Evolutionary conservation across 2,329 filamentous ascomycete genomes (phyloP), one percentile per base, ranked within the genome.

Genomic region (Fusarium devonianum): DNA sequence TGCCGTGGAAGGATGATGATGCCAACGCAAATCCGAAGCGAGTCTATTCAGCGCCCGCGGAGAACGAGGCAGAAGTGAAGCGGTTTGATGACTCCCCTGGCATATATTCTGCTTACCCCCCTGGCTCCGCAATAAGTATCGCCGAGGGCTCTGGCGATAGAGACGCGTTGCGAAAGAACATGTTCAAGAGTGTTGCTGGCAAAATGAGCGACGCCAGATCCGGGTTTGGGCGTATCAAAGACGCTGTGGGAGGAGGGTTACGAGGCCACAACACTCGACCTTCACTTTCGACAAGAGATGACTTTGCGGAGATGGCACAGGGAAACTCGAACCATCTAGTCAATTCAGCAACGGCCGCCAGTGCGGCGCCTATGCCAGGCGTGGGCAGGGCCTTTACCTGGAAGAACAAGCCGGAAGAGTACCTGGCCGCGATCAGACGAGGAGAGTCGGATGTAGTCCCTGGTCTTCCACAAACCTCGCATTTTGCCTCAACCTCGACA

Each of bases 161-260:
- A 48, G 82, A 84, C 56, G 80, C 82, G 12, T 69, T 84, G 17
- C 82, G 86, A 21, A 86, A 81, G 59, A 82, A 83, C 0, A 81
- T 91, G 12, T 88, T 92, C 70, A 94, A 90, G 69, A 89, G 86
- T 52, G 89, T 94, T 12, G 88, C 88, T 3, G 89, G 84, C 5
- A 88, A 88, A 58, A 88, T 90, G 67, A 89, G 83, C 55, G 91
- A 95, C 70, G 89, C 91, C 34, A 86, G 88, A 35, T 91, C 88
- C 46, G 91, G 92, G 0, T 80, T 96, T 46, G 89, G 89, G 2
- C 86, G 90, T 25, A 92, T 97, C 69, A 92, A 92, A 66, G 91
- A 93, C 67, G 90, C 86, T 3, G 88, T 96, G 25, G 89, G 90
- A 1, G 78, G 78, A 11, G 75, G 74, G 9, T 67, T 78, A n/a